These are phyloP conservation scores for Alternaria novae-zelandiae DNA, from an alignment of 2,329 filamentous ascomycete genomes.

Conservation along the genomic window DNA sequence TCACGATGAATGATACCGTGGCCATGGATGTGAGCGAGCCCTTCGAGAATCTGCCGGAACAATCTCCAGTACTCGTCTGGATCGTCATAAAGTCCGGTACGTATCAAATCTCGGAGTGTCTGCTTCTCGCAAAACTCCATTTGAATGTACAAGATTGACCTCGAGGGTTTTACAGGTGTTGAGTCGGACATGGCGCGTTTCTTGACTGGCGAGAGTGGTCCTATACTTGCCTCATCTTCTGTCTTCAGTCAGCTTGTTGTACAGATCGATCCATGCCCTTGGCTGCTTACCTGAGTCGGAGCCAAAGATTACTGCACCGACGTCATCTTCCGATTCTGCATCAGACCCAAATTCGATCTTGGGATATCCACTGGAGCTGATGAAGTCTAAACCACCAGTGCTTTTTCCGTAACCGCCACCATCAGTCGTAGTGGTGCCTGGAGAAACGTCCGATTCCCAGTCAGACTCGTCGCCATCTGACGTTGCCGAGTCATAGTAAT, in stretches of 20 bases:
- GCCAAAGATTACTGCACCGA: conserved; percentile 44
- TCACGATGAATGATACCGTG: conserved; percentile 94
- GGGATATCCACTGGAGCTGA: conserved; percentile 81
- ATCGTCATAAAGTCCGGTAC: conserved; percentile 74
- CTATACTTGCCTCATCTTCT: conserved; percentile 53
- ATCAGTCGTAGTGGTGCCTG: conserved; percentile 27
- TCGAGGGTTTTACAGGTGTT: conserved; percentile 58
- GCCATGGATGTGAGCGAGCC: conserved; percentile 85
- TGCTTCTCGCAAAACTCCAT: conserved; percentile 99
- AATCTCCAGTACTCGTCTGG: conserved; percentile 84
- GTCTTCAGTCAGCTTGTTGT: conserved; percentile 10
- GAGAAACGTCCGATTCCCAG: conserved; percentile 35
- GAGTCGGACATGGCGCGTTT: conserved; percentile 55
- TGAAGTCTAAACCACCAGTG: conserved; percentile 83
- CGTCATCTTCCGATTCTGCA: conserved; percentile 49
- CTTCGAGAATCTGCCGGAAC: conserved; percentile 89
- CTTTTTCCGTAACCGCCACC: conserved; percentile 70
- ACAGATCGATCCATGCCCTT: background rate
- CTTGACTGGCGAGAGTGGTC: conserved; percentile 44
- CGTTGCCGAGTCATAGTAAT: conserved; percentile 35
- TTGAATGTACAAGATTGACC: conserved; percentile 89
- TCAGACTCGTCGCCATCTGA: conserved; percentile 37
- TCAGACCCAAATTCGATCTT: conserved; percentile 79
- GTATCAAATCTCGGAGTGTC: conserved; percentile 87
- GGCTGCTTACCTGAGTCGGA: conserved; percentile 45